Conservation (phyloP, 257 asterid species). For the Solanum piurae region DNA sequence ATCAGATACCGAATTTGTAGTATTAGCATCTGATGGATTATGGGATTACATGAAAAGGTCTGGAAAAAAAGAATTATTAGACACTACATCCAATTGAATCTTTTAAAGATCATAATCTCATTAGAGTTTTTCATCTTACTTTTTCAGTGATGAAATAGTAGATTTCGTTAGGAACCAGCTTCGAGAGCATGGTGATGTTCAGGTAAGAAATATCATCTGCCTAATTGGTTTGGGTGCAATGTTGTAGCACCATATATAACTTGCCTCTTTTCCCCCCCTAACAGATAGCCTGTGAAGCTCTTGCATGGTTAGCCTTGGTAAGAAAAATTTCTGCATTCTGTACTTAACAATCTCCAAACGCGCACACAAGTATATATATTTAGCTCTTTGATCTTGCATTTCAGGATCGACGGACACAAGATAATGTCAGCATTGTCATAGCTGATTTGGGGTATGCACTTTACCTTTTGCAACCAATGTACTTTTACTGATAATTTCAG, state of each 20-base stretch:
- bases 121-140: not conserved
- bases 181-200: constrained; percentile 73
- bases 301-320: constrained; percentile 82
- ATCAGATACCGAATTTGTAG: constrained; percentile 61
- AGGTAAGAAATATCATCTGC: constrained; percentile 25
- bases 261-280: not conserved
- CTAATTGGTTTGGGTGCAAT: not conserved
- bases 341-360: not conserved
- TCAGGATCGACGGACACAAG: constrained; percentile 75
- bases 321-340: not conserved
- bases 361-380: not conserved
- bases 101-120: not conserved
- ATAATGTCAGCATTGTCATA: constrained; percentile 76
- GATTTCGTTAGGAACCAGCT: constrained; percentile 69
- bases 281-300: constrained; percentile 88
- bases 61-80: not conserved
- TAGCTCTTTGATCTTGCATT: not conserved
- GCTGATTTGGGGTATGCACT: constrained; percentile 87
- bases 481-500: not conserved
- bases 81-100: not conserved
- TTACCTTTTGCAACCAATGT: not conserved
- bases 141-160: constrained; percentile 60
- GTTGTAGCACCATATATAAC: constrained; percentile 3
- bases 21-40: constrained; percentile 92
- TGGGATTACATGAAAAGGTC: constrained; percentile 91